Conservation (phyloP, 176 grass and related monocot genomes). For the Triticum turgidum region DNA sequence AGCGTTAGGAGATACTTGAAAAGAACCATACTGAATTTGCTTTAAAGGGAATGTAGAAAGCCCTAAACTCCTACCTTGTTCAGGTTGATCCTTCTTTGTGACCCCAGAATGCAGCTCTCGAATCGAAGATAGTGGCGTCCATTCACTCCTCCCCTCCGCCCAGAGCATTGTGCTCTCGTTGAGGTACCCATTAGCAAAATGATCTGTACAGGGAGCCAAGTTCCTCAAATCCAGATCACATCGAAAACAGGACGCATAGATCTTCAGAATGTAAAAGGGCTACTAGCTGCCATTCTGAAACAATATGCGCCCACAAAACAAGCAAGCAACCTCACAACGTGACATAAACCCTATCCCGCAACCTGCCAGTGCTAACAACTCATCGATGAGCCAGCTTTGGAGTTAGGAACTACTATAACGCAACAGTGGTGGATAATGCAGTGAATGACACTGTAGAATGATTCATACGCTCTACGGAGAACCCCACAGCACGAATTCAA, state of each 20-base stretch:
- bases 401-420: not conserved
- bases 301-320: not conserved
- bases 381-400: not conserved
- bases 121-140: conserved; percentile 65
- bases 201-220: conserved; percentile 47
- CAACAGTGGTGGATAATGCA: not conserved
- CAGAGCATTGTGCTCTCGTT: conserved; percentile 68
- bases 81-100: conserved; percentile 25
- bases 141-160: conserved; percentile 79
- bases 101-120: conserved; percentile 51
- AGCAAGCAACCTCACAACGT: not conserved
- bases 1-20: conserved; percentile 20
- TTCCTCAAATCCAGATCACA: not conserved
- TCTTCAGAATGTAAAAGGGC: not conserved
- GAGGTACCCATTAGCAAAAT: conserved; percentile 72
- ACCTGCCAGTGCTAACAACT: not conserved
- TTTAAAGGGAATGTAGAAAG: not conserved
- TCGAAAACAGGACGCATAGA: not conserved
- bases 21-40: not conserved
- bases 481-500: not conserved
- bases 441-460: not conserved
- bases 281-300: not conserved
- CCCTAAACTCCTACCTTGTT: conserved; percentile 51
- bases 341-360: conserved; percentile 1
- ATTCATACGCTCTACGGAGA: not conserved